Evolutionary conservation across 1,139 yeast species (phyloP).

Genomic region (Candida freyschussii): DNA sequence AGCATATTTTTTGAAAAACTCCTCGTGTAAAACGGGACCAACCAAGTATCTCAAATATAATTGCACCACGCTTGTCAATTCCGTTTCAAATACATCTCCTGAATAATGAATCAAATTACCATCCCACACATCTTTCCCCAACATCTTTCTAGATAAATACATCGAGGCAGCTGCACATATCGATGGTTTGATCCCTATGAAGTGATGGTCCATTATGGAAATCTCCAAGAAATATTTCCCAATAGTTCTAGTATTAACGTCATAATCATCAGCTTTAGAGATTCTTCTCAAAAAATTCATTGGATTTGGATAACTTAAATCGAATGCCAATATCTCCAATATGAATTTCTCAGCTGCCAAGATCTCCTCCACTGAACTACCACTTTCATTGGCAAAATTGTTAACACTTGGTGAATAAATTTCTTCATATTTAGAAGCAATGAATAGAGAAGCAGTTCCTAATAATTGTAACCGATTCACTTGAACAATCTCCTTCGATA

Average conservation of each 20-base stretch:
- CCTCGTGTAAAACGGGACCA: slow-evolving; percentile 86
- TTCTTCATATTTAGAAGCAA: slow-evolving; percentile 95
- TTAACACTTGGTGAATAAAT: slow-evolving; percentile 86
- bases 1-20: slow-evolving; percentile 89
- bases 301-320: slow-evolving; percentile 87
- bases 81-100: slow-evolving; percentile 80
- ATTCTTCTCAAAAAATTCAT: slow-evolving; percentile 90
- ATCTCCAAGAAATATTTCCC: slow-evolving; percentile 88
- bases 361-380: slow-evolving; percentile 82
- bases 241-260: slow-evolving; percentile 84
- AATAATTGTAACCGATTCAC: slow-evolving; percentile 82
- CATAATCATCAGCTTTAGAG: slow-evolving; percentile 93
- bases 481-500: slow-evolving; percentile 75
- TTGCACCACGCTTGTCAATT: slow-evolving; percentile 65
- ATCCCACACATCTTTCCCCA: slow-evolving; percentile 72
- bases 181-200: slow-evolving; percentile 76
- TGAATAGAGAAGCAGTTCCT: slow-evolving; percentile 85
- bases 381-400: slow-evolving; percentile 86
- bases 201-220: slow-evolving; percentile 73
- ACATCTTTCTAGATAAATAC: slow-evolving; percentile 78
- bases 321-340: slow-evolving; percentile 69
- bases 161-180: slow-evolving; percentile 88
- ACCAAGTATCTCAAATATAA: slow-evolving; percentile 74
- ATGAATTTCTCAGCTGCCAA: slow-evolving; percentile 84
- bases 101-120: slow-evolving; percentile 84